Percentiles rank a stretch among this genome's conserved stretches.
Evolutionary conservation across 2,329 filamentous ascomycete genomes (phyloP).

Genomic region (Coniella lustricola): DNA sequence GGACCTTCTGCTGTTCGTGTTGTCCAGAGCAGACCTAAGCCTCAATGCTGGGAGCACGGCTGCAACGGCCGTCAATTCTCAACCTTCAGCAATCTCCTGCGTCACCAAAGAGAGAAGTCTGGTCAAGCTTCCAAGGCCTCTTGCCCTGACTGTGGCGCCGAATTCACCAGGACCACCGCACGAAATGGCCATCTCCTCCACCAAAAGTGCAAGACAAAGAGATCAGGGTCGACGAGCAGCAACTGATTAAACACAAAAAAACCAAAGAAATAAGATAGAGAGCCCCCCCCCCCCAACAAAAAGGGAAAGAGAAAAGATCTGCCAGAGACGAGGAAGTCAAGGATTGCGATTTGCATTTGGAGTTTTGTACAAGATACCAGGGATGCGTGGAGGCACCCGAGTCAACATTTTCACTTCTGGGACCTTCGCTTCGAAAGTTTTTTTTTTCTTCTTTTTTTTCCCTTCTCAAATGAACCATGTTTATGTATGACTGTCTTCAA

Average conservation of each 20-base stretch:
- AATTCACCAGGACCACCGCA: conserved; percentile 84
- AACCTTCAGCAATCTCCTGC: conserved; percentile 88
- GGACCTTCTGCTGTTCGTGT: conserved; percentile 52
- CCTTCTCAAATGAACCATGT: neutral
- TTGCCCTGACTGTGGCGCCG: conserved; percentile 85
- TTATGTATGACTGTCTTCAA: neutral
- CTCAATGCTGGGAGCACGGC: conserved; percentile 94
- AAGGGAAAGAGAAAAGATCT: conserved; percentile 1
- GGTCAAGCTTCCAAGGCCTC: conserved; percentile 83
- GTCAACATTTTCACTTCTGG: conserved; percentile 8
- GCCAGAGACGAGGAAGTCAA: no score
- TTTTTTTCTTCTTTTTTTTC: no score
- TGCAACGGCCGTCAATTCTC: conserved; percentile 95
- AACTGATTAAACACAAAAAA: conserved; percentile 7
- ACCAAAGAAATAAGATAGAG: neutral
- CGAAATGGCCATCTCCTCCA: conserved; percentile 79
- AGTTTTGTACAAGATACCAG: conserved; percentile 13
- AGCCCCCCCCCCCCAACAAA: no score
- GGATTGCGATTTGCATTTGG: conserved; percentile 5
- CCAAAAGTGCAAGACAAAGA: conserved; percentile 72
- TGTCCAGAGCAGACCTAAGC: conserved; percentile 76
- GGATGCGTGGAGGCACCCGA: conserved; percentile 3
- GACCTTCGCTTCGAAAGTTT: conserved; percentile 8
- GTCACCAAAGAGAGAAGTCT: conserved; percentile 91
- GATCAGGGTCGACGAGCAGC: conserved; percentile 45